Evolutionary conservation across 2,329 filamentous ascomycete genomes (phyloP).

Genomic region (Beauveria australis): DNA sequence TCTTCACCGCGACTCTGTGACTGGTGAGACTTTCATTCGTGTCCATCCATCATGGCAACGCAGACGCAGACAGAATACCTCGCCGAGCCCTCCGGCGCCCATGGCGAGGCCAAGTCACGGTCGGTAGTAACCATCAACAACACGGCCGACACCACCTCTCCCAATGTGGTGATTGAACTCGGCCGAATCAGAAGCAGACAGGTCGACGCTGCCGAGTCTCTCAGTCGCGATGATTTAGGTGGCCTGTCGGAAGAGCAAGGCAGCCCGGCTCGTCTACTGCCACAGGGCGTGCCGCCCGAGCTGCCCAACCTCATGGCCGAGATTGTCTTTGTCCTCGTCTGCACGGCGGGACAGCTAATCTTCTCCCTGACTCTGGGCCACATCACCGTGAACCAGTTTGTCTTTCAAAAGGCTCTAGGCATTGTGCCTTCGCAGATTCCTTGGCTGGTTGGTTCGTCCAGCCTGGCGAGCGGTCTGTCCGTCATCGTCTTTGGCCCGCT

Average conservation of each 20-base stretch:
- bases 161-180: conserved; percentile 6
- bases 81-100: background rate
- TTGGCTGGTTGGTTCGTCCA: conserved; percentile 10
- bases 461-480: conserved; percentile 10
- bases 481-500: conserved; percentile 12
- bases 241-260: conserved; percentile 7
- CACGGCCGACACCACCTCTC: background rate
- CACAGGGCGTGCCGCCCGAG: conserved; percentile 10
- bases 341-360: conserved; percentile 9
- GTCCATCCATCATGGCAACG: background rate
- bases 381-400: conserved; percentile 9
- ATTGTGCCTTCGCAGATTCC: conserved; percentile 10
- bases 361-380: conserved; percentile 10
- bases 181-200: conserved; percentile 9
- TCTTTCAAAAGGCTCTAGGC: conserved; percentile 7
- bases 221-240: background rate
- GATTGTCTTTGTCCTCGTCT: conserved; percentile 11
- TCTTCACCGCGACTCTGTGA: background rate
- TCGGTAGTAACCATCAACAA: background rate
- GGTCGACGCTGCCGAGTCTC: background rate
- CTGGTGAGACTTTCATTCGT: background rate
- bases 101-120: background rate
- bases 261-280: conserved; percentile 9
- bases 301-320: conserved; percentile 9
- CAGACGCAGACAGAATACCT: conserved; percentile 2